A percentile compares a stretch with the other conserved stretches of the same genome.
phyloP scores from a whole-genome alignment of 2,329 filamentous ascomycete genomes.

The Fusarium coicis region DNA sequence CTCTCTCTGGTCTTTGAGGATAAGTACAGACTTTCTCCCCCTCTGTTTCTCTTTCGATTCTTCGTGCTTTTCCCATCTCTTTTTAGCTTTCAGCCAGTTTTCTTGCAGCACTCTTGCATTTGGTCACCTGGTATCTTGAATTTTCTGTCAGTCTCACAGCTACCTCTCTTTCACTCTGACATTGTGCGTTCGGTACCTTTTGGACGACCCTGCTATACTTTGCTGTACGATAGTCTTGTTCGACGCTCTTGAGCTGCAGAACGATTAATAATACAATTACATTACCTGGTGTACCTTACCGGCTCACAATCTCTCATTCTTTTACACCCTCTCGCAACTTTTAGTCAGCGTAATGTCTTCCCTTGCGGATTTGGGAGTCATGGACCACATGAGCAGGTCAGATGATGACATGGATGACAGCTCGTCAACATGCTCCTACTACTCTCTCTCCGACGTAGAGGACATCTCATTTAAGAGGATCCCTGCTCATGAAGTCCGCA shows the following conservation, averaged over 20 bases:
- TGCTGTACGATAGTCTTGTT: background rate
- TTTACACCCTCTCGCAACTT: accelerated
- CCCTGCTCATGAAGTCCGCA: background rate
- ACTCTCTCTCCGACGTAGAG: background rate
- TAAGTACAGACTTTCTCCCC: background rate
- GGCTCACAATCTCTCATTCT: background rate
- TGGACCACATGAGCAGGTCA: constrained; percentile 1
- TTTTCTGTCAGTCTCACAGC: background rate
- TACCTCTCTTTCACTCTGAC: background rate
- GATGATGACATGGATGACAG: constrained; percentile 10
- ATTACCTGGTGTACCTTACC: background rate
- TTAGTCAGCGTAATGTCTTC: background rate
- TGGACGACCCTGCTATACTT: background rate
- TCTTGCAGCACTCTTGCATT: background rate
- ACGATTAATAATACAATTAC: background rate
- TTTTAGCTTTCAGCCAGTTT: background rate
- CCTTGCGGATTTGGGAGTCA: background rate
- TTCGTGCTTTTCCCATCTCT: background rate
- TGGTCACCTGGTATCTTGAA: background rate
- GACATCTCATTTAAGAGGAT: background rate
- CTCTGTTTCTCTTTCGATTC: background rate
- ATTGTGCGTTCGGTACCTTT: too few species aligned
- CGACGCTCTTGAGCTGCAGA: background rate
- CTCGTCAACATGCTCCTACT: constrained; percentile 10
- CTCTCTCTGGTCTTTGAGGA: background rate